Evolutionary conservation across 768 basidiomycete species (phyloP).

Genomic region (Lepiota brunneoincarnata): DNA sequence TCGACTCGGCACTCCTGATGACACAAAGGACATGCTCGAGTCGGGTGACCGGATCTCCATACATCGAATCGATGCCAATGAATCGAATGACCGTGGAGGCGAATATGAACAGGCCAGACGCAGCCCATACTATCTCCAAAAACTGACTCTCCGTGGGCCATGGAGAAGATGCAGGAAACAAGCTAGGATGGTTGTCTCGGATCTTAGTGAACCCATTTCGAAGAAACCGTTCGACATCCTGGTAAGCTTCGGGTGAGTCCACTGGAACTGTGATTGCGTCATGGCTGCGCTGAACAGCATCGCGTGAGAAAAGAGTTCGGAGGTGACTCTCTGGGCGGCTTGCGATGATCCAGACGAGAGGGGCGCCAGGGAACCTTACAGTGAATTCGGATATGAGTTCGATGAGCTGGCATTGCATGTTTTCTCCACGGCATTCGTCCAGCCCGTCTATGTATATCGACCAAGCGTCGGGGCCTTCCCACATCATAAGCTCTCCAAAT

Average conservation of each 20-base stretch:
- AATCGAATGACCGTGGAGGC: background rate
- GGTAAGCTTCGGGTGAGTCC: constrained; percentile 9
- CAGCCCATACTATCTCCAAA: background rate
- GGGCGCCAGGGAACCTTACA: background rate
- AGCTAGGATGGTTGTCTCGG: background rate
- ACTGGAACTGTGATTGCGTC: constrained; percentile 1
- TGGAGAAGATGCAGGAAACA: no score
- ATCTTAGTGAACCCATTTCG: constrained; percentile 4
- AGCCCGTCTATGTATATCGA: constrained; percentile 23
- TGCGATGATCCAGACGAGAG: constrained; percentile 21
- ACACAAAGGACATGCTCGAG: background rate
- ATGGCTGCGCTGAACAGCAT: background rate
- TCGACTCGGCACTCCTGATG: background rate
- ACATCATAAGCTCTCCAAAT: background rate
- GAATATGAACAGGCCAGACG: background rate
- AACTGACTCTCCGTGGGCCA: background rate
- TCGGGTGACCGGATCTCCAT: background rate
- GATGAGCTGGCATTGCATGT: constrained; percentile 15
- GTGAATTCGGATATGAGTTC: constrained; percentile 2
- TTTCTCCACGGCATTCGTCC: constrained; percentile 20
- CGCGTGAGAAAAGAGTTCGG: constrained; percentile 6
- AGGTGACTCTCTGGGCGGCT: constrained; percentile 24
- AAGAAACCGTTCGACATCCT: constrained; percentile 17
- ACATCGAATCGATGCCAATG: background rate
- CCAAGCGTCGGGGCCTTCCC: background rate